These are phyloP conservation scores for Naegleria gruberi DNA, from an alignment of 208 protist genomes.

Conservation along the genomic window DNA sequence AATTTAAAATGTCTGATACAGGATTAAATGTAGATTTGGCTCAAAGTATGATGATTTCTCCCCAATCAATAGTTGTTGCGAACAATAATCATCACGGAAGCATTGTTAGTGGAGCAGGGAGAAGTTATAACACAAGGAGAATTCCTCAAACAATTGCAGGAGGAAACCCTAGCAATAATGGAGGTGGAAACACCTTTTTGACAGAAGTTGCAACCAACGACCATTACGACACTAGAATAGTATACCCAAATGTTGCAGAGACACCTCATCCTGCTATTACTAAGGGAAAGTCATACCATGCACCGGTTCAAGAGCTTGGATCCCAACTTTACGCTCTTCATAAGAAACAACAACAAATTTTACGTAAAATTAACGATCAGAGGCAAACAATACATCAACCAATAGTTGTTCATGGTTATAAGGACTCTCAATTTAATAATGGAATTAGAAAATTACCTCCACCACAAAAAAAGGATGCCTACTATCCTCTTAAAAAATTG, in stretches of 20 bases:
- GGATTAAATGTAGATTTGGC: too few relatives aligned
- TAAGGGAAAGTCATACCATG: background rate
- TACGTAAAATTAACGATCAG: background rate
- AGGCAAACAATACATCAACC: background rate
- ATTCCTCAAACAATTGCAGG: too few relatives aligned
- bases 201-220: background rate
- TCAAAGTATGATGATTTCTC: too few relatives aligned
- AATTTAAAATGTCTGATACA: too few relatives aligned
- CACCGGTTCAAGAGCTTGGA: background rate
- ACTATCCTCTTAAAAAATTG: background rate
- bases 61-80: too few relatives aligned
- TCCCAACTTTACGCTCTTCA: background rate
- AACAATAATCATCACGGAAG: too few relatives aligned
- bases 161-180: background rate
- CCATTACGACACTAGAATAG: background rate
- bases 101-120: too few relatives aligned
- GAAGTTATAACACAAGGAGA: background rate
- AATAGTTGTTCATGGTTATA: background rate
- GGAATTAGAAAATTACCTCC: background rate
- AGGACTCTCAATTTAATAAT: constrained; percentile 8
- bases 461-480: background rate
- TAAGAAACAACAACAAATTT: background rate
- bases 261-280: background rate
- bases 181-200: background rate
- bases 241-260: background rate